Evolutionary conservation across 1,284 basidiomycete genomes (phyloP), one percentile per base, ranked within the genome.

Genomic region (Cryptococcus sp.): DNA sequence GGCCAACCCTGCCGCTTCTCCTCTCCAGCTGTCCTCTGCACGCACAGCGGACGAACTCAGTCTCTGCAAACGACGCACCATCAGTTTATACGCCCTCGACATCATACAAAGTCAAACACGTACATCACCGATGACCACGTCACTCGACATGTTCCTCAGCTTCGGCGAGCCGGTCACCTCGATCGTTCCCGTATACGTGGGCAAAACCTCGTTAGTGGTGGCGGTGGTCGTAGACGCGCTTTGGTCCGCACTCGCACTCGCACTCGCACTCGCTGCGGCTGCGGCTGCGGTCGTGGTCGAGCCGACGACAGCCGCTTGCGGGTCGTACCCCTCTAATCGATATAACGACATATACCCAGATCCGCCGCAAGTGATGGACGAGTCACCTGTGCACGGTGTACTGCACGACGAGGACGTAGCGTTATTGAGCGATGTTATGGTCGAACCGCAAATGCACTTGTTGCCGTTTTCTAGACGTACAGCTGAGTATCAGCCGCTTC

Each of bases 401-500:
- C 22, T 10, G 23, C 53, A 55, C 11, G 47, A 49, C 1, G 42
- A 46, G 11, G 46, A 25, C 25, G 25, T 25, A 6, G 6, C 25
- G 25, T 25, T 40, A 22, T 46, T n/a, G 4, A 23, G 19, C 38
- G 53, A 42, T 16, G 46, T 47, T 13, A 47, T 47, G 20, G 23
- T 41, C 3, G 53, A 55, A 16, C 53, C 53, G 53, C 53, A 55
- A 23, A 55, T 49, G 35, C 53, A 55, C 6, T 40, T 47, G 11
- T 49, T 55, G 6, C 53, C 53, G 22, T 55, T 55, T 20, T 47
- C 53, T 55, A 25, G 25, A 25, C 25, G 25, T 25, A 3, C 6
- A 3, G 25, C 25, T 25, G 25, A 25, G 25, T 25, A 25, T 25
- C 25, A 25, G 25, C 25, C 25, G 25, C 6, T 6, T 25, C 3